Base-by-base conservation (phyloP, 1,284 basidiomycete species). In the Ustilago hordei region DNA sequence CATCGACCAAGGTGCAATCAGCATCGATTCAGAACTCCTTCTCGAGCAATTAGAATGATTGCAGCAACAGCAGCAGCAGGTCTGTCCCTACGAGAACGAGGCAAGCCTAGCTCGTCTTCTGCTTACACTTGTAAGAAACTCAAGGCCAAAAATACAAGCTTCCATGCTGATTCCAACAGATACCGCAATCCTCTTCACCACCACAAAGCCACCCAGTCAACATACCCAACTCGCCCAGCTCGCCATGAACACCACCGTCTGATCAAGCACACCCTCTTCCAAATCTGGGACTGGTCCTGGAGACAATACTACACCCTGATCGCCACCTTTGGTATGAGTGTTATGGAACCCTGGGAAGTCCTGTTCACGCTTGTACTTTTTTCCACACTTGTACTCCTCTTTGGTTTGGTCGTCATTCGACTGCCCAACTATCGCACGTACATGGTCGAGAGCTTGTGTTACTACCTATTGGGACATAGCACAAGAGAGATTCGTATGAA, bases 261-360 rank as follows among this genome's bases (percentile, higher is more conserved):
- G 11, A 7, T 38, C 19, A 35, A 28, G 13, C 39, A 34, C 17
- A 35, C 41, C 8, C 5, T 50, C 28, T n/a, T 41, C 2, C 1
- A 11, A 4, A 12, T 35, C 2, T 56, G 35, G n/a, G 68, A 70
- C 28, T 11, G 0, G 1, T 2, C 12, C 23, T 74, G 71, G 71
- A 41, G 50, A 1, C 7, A 3, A 6, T 60, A 52, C 47, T 43
- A 58, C 19, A n/a, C 32, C 17, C 15, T 65, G 28, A 55, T 58
- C 48, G 28, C 62, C 12, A 69, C 65, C 0, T 58, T 35, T 13
- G 71, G 41, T 2, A 34, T 68, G 1, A 41, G 32, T n/a, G 62
- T 62, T 23, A 64, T 74, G 62, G 54, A 65, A 12, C 57, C 71
- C 15, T 74, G 65, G 61, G 71, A 74, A 43, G 58, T 36, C 6